These are phyloP conservation scores for Metschnikowia noctiluminum DNA, from an alignment of 805 yeast genomes.

Conservation along the genomic window DNA sequence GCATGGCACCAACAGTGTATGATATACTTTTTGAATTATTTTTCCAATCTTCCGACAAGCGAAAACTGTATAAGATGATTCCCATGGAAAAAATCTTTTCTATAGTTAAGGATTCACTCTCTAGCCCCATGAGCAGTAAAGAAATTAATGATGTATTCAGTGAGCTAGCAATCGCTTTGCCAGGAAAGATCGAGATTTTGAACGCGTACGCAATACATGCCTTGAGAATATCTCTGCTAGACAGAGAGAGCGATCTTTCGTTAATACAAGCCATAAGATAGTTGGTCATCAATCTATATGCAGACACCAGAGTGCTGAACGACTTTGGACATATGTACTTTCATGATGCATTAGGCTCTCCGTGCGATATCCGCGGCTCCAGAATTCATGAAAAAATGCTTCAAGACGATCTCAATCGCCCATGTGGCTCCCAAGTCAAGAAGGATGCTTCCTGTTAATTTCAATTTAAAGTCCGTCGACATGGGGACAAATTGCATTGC, in stretches of 20 bases:
- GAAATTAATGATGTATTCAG: slow-evolving; percentile 30
- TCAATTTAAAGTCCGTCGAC: slow-evolving; percentile 67
- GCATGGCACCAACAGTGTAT: slow-evolving; percentile 31
- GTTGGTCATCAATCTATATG: background rate
- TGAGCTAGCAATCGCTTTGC: slow-evolving; percentile 20
- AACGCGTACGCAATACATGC: slow-evolving; percentile 25
- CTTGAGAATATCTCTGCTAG: slow-evolving; percentile 24
- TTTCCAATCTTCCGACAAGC: background rate
- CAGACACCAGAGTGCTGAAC: background rate
- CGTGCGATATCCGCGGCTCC: slow-evolving; percentile 87
- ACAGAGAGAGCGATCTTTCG: slow-evolving; percentile 28
- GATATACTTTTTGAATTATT: slow-evolving; percentile 32
- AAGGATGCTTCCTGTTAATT: slow-evolving; percentile 69
- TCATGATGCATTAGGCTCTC: background rate
- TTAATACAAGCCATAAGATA: background rate
- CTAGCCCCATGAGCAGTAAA: slow-evolving; percentile 26
- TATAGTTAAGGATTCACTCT: slow-evolving; percentile 32
- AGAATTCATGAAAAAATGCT: slow-evolving; percentile 82
- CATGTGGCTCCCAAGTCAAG: slow-evolving; percentile 76
- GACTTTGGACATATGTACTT: no score
- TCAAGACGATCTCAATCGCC: slow-evolving; percentile 76
- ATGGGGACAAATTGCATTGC: slow-evolving; percentile 90
- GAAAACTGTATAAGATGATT: slow-evolving; percentile 14
- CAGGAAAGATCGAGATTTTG: slow-evolving; percentile 20
- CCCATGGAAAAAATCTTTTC: slow-evolving; percentile 26